Percentiles rank a stretch among this genome's conserved stretches.
Conservation (phyloP, 2,329 filamentous ascomycete genomes). For the Knufia petricola region DNA sequence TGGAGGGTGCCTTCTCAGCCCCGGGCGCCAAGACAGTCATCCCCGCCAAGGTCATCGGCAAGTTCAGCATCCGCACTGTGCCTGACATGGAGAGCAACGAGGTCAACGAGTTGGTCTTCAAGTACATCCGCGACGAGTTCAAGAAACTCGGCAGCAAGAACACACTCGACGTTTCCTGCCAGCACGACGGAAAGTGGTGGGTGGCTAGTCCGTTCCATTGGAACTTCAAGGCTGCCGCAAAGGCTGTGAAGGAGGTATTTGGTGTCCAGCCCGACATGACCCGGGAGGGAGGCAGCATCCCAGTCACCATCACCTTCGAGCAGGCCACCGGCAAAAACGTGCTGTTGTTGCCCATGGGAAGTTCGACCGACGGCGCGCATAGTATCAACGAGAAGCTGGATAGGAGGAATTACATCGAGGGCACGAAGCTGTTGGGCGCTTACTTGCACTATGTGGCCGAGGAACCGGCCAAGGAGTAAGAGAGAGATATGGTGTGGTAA, state of each 20-base stretch:
- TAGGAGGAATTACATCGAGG: conserved; percentile 95
- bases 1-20: conserved; percentile 89
- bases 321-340: conserved; percentile 98
- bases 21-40: conserved; percentile 97
- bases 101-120: conserved; percentile 76
- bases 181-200: conserved; percentile 98
- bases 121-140: conserved; percentile 75
- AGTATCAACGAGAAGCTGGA: conserved; percentile 98
- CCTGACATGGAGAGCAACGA: conserved; percentile 91
- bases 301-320: conserved; percentile 93
- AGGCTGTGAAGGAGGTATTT: conserved; percentile 94
- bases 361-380: conserved; percentile 90
- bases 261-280: conserved; percentile 90
- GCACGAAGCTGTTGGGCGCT: conserved; percentile 86
- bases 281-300: conserved; percentile 92
- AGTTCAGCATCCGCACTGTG: conserved; percentile 96
- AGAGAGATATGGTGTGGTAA: no score
- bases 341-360: conserved; percentile 89
- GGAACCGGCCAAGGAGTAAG: conserved; percentile 52
- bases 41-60: conserved; percentile 92
- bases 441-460: conserved; percentile 95
- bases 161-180: conserved; percentile 66
- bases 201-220: conserved; percentile 95
- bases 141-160: conserved; percentile 88
- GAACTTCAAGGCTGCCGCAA: conserved; percentile 92